A percentile compares a stretch with the other conserved stretches of the same genome.
Evolutionary conservation across 257 asterid species (phyloP).

Genomic region (Gynochthodes officinalis): DNA sequence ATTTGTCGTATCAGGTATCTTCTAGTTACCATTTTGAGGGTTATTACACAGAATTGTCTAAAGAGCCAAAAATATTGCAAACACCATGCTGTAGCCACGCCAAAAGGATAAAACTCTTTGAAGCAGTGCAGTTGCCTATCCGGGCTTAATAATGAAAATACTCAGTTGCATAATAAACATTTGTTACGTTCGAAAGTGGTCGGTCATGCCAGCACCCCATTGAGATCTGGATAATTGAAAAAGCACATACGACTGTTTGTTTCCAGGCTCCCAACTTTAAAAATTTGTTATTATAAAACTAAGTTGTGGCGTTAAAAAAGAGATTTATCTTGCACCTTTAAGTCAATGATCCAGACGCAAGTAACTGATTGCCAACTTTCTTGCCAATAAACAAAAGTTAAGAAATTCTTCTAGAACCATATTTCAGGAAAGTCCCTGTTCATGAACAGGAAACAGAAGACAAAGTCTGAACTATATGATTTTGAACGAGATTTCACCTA

Average conservation of each 20-base stretch:
- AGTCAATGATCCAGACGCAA: constrained; percentile 30
- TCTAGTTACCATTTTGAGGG: neutral
- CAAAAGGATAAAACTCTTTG: constrained; percentile 7
- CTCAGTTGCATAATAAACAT: neutral
- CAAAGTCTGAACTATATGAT: neutral
- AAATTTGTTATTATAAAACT: neutral
- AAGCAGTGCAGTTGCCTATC: constrained; percentile 22
- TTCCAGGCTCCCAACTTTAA: constrained; percentile 6
- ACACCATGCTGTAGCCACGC: neutral
- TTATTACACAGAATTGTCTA: neutral
- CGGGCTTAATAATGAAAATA: neutral
- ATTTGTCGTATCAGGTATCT: neutral
- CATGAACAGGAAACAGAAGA: neutral
- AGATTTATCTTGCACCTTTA: constrained; percentile 21
- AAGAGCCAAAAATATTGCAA: neutral
- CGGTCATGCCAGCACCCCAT: constrained; percentile 6
- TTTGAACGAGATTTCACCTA: neutral
- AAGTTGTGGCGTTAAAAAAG: constrained; percentile 17
- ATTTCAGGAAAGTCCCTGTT: neutral
- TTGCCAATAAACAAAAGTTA: neutral
- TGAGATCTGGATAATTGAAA: constrained; percentile 8
- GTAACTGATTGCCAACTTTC: neutral
- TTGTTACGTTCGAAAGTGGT: constrained; percentile 15
- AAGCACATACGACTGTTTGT: neutral
- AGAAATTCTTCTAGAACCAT: constrained; percentile 4